phyloP scores from a whole-genome alignment of 352 stramenopile species.

The Pythium insidiosum region DNA sequence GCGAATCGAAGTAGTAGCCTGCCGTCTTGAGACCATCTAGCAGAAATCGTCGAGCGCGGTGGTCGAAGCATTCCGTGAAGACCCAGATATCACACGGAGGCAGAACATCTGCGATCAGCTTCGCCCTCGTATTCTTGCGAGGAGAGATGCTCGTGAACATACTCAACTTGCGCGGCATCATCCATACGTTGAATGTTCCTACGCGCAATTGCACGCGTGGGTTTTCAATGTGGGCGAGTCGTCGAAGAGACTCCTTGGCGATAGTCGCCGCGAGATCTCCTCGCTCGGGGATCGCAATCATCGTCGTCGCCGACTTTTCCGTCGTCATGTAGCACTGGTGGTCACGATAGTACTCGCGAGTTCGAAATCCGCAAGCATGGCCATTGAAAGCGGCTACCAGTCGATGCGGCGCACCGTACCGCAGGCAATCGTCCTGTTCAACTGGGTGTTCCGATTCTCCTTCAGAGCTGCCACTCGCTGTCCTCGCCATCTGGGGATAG shows the following conservation, averaged over 20 bases:
- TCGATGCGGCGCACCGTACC: conserved; percentile 57
- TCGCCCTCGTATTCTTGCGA: conserved; percentile 70
- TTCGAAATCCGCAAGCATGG: conserved; percentile 44
- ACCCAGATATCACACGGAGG: conserved; percentile 65
- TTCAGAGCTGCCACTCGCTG: conserved; percentile 8
- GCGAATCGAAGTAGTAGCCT: conserved; percentile 69
- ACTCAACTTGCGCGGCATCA: conserved; percentile 73
- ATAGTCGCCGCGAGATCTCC: conserved; percentile 57
- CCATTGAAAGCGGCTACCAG: conserved; percentile 48
- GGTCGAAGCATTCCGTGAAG: conserved; percentile 77
- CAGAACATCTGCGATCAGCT: conserved; percentile 58
- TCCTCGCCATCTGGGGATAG: too few species aligned
- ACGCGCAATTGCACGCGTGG: conserved; percentile 45
- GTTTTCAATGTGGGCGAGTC: conserved; percentile 47
- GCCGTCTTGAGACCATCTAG: conserved; percentile 49
- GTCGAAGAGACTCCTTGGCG: conserved; percentile 62
- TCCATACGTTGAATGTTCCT: conserved; percentile 81
- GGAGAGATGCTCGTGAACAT: conserved; percentile 59
- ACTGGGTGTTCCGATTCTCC: background rate
- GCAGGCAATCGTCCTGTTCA: conserved; percentile 28
- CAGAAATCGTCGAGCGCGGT: conserved; percentile 52
- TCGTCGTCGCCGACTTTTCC: conserved; percentile 36
- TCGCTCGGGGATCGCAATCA: conserved; percentile 59
- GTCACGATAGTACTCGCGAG: conserved; percentile 75
- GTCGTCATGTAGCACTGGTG: conserved; percentile 67